Evolutionary conservation across 345 rosid genomes (phyloP), one percentile per base, ranked within the genome.

Genomic region (Gossypium rotundifolium): DNA sequence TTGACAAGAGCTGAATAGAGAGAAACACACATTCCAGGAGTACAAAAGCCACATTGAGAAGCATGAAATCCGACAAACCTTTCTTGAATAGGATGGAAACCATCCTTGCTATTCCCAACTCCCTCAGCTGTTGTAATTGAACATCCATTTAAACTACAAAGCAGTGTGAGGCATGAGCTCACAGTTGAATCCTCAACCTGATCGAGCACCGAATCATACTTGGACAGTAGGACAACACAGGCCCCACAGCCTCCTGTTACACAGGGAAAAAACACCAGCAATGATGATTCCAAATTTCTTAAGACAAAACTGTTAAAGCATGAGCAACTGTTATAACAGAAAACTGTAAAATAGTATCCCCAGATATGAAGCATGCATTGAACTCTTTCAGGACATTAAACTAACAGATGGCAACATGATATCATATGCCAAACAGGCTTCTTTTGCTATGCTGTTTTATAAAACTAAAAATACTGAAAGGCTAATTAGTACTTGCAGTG

Each of bases 191-290:
- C 89, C 75, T 92, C 88, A 51, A 89, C 93, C 72, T 73, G 74
- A 70, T 85, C 88, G 20, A 68, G 78, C 67, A 76, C 76, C 2
- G 85, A 83, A 79, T 87, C 84, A 54, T 87, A 91, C 74, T 83
- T 91, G 14, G 98, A 88, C 64, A 91, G 66, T 23, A 94, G 52
- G 51, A 89, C 98, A 45, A 87, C 69, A 45, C 98, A 91, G 77
- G 98, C 95, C n/a, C 98, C 98, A 49, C 98, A 94, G 12, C 97
- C 98, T 75, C 98, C 97, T 94, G 85, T 65, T 84, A 74, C 27
- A 46, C 75, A 33, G 29, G 29, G 52, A 2, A 49, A 20, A 57
- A n/a, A 54, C 4, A 48, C 33, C 29, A 27, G 14, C 25, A 51
- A 14, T 54, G 25, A 64, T 64, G 69, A 64, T 40, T 40, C 25